Evolutionary conservation across 257 asterid genomes (phyloP).

Genomic region (Datura wrightii): DNA sequence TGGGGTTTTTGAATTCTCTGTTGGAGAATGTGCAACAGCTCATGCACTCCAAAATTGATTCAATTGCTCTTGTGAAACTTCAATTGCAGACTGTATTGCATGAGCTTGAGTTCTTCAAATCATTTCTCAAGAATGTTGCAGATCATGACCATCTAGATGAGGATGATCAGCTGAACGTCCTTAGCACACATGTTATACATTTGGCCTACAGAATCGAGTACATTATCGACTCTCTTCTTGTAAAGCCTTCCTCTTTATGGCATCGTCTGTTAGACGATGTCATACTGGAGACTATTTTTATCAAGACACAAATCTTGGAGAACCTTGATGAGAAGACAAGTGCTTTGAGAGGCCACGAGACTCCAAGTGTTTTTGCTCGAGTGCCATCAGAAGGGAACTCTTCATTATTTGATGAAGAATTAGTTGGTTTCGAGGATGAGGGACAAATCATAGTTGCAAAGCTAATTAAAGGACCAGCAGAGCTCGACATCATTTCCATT

Average conservation of each 20-base stretch:
- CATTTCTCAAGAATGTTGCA: too few species aligned
- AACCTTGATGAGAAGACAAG: not conserved
- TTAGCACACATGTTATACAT: not conserved
- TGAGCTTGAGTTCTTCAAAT: too few species aligned
- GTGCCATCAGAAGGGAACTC: not conserved
- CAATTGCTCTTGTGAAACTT: too few species aligned
- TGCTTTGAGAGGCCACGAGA: not conserved
- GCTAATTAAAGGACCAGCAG: not conserved
- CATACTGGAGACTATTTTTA: not conserved
- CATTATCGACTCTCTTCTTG: not conserved
- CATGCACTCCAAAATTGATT: not conserved
- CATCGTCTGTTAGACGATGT: not conserved
- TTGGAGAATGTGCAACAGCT: not conserved
- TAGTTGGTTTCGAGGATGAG: not conserved
- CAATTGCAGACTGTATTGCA: not conserved
- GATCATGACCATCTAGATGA: too few species aligned
- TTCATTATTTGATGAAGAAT: not conserved
- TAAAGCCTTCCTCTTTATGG: not conserved
- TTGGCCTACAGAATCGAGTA: conserved; percentile 19
- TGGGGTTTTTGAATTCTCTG: conserved; percentile 4
- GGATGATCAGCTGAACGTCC: not conserved
- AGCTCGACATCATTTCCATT: conserved; percentile 10
- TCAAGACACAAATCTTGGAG: not conserved
- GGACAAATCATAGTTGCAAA: not conserved
- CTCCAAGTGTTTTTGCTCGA: not conserved